These are phyloP conservation scores for Tuber melanosporum DNA, from an alignment of 495 filamentous ascomycete genomes.

Conservation along the genomic window DNA sequence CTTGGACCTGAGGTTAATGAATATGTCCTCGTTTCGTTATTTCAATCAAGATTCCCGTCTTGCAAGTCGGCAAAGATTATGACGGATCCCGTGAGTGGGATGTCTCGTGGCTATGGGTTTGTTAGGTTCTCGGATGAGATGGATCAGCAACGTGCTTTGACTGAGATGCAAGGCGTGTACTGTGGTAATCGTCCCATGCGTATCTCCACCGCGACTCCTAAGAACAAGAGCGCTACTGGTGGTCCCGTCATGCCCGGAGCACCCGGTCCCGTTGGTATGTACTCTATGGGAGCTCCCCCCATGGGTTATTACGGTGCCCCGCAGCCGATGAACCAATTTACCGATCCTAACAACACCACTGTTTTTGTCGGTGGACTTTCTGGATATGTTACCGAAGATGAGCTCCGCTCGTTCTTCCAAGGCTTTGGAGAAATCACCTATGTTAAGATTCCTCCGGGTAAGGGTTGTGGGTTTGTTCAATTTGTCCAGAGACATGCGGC, in stretches of 20 bases:
- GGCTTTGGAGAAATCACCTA: conserved; percentile 99
- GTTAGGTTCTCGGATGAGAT: conserved; percentile 91
- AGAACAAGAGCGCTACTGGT: conserved; percentile 67
- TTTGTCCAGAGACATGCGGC: conserved; percentile 98
- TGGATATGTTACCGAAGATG: conserved; percentile 97
- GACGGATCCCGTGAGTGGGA: conserved; percentile 95
- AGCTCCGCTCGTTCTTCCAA: conserved; percentile 99
- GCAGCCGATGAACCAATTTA: conserved; percentile 99
- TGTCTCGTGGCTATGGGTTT: conserved; percentile 97
- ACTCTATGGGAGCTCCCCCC: conserved; percentile 67
- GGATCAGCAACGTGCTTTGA: conserved; percentile 90
- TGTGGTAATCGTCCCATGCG: conserved; percentile 98
- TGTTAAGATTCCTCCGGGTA: conserved; percentile 98
- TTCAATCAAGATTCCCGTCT: conserved; percentile 89
- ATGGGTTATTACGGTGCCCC: conserved; percentile 76
- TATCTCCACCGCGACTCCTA: conserved; percentile 94
- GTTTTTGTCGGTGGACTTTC: conserved; percentile 97
- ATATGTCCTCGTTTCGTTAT: conserved; percentile 92
- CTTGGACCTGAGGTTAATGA: conserved; percentile 98
- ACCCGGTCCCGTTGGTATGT: conserved; percentile 50
- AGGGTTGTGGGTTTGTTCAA: conserved; percentile 98
- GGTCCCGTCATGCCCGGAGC: conserved; percentile 54
- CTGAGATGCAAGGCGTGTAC: conserved; percentile 99
- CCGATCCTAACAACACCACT: conserved; percentile 99
- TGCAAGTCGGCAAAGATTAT: conserved; percentile 99